Conservation (phyloP, 108 stramenopile species). For the Fragilaria crotonensis region DNA sequence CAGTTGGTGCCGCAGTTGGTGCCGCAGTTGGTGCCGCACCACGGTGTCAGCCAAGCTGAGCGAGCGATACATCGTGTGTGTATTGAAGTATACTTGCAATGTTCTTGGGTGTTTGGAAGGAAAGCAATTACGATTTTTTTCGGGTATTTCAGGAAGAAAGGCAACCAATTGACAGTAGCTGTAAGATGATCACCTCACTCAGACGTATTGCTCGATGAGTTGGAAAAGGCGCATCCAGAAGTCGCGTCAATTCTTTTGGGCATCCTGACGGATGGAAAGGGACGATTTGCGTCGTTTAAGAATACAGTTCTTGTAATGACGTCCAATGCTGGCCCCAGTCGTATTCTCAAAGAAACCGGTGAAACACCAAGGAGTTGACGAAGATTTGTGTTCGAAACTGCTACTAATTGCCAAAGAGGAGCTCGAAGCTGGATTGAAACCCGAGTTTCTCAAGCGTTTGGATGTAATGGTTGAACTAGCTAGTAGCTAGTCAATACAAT, state of each 20-base stretch:
- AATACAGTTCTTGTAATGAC: constrained; percentile 96
- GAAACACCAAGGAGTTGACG: constrained; percentile 21
- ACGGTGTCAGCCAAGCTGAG: too few species aligned
- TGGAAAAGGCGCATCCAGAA: constrained; percentile 81
- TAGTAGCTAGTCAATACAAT: too few species aligned
- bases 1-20: too few species aligned
- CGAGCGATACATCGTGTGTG: too few species aligned
- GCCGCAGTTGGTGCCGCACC: too few species aligned
- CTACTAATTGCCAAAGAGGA: constrained; percentile 87
- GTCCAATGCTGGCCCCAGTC: constrained; percentile 84
- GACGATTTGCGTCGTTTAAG: constrained; percentile 90
- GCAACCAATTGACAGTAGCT: too few species aligned
- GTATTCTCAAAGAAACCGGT: constrained; percentile 62
- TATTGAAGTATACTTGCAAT: too few species aligned
- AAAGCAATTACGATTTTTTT: too few species aligned
- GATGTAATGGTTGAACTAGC: constrained; percentile 98
- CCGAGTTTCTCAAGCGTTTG: constrained; percentile 96
- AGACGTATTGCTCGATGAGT: too few species aligned
- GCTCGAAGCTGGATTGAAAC: constrained; percentile 84
- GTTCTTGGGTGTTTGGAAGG: too few species aligned
- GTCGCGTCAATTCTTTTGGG: constrained; percentile 92
- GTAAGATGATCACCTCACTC: too few species aligned
- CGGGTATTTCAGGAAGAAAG: too few species aligned
- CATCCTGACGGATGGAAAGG: constrained; percentile 94
- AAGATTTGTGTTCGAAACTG: constrained; percentile 46